A percentile compares a stretch with the other conserved stretches of the same genome.
Evolutionary conservation across 768 basidiomycete genomes (phyloP).

Genomic region (Cystoderma amianthinum): DNA sequence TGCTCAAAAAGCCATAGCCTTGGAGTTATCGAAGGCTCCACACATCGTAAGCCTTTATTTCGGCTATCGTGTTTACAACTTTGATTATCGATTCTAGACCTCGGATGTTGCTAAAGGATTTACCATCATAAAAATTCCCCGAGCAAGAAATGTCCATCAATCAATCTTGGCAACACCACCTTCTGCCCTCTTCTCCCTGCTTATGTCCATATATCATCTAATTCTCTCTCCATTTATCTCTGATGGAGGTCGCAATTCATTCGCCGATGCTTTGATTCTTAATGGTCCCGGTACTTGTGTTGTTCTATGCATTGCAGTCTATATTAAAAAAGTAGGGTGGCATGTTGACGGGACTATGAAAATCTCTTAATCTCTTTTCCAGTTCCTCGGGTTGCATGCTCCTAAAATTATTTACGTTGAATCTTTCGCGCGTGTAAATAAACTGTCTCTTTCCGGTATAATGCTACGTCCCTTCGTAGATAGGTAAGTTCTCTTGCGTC

Average conservation of each 20-base stretch:
- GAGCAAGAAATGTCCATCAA: conserved; percentile 87
- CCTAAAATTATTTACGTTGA: conserved; percentile 85
- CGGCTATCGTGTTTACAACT: background rate
- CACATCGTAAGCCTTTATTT: background rate
- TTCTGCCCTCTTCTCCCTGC: conserved; percentile 57
- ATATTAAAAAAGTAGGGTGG: conserved; percentile 60
- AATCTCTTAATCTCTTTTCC: conserved; percentile 5
- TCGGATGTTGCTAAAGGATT: conserved; percentile 20
- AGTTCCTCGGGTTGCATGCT: conserved; percentile 72
- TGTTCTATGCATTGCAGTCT: conserved; percentile 63
- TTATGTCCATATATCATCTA: conserved; percentile 54
- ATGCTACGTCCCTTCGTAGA: conserved; percentile 80
- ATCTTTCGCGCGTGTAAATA: conserved; percentile 83
- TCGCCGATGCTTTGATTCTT: conserved; percentile 74
- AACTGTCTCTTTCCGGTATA: conserved; percentile 79
- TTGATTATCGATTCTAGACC: background rate
- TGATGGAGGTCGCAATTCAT: conserved; percentile 16
- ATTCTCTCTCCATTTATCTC: conserved; percentile 43
- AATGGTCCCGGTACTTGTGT: conserved; percentile 97
- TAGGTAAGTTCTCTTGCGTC: conserved; percentile 34
- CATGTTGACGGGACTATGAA: background rate
- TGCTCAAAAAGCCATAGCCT: conserved; percentile 51
- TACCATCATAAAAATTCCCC: conserved; percentile 63
- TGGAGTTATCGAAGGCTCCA: conserved; percentile 43
- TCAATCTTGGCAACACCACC: conserved; percentile 60